Evolutionary conservation across 2,329 filamentous ascomycete species (phyloP).

Genomic region (Sporothrix pseudoabietina): DNA sequence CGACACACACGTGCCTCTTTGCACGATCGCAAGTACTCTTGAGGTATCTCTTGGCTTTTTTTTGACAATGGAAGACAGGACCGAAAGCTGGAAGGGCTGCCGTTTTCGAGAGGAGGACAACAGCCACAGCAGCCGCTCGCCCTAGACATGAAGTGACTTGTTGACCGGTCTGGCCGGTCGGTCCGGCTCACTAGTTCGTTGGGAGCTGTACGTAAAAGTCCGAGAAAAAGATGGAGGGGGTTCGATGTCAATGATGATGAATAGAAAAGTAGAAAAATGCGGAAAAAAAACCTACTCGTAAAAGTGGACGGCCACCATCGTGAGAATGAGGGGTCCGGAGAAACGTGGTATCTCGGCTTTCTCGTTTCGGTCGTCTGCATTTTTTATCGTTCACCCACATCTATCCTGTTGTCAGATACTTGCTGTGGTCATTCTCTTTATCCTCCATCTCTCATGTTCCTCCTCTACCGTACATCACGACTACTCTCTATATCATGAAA

Average conservation of each 20-base stretch:
- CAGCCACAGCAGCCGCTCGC: neutral
- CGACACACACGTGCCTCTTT: neutral
- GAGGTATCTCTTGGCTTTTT: neutral
- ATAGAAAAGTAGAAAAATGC: neutral
- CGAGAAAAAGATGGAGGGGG: neutral
- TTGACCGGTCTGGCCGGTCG: slow-evolving; percentile 22
- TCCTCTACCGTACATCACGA: neutral
- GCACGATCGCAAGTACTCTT: neutral
- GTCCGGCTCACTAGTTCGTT: slow-evolving; percentile 6
- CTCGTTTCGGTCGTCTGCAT: slow-evolving; percentile 10
- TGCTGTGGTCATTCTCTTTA: neutral
- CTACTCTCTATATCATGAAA: neutral
- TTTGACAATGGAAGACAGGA: neutral
- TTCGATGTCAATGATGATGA: neutral
- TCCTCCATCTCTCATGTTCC: neutral
- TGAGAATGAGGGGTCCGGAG: neutral
- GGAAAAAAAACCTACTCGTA: neutral
- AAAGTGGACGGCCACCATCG: neutral
- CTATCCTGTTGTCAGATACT: neutral
- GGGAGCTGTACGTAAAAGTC: neutral
- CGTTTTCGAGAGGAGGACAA: neutral
- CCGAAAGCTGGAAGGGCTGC: neutral
- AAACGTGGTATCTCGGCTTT: slow-evolving; percentile 22
- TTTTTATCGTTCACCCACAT: neutral
- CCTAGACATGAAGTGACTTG: neutral